Base-by-base conservation (phyloP, 2,329 filamentous ascomycete species). In the Escovopsis sp. region DNA sequence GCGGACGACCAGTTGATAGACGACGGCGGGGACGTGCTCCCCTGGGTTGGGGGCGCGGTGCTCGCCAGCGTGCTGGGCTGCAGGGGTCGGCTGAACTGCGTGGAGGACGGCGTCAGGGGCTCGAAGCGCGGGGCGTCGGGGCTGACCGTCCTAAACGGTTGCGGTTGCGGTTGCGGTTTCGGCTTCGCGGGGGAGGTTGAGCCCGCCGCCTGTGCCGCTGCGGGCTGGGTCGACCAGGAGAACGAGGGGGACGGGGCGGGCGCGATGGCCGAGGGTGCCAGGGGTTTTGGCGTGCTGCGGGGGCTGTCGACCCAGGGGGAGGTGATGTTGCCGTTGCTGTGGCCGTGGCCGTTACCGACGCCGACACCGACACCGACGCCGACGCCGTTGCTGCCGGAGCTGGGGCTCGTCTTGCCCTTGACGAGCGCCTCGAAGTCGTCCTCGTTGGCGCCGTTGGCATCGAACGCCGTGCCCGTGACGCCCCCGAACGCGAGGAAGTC, bases 341-440 rank as follows among this genome's bases (percentile, higher is more conserved):
- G 15, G 39, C 36, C 3, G 39, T 57, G 3, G 53, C 55, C 4
- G 60, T 54, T 2, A 57, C 49, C 10, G 62, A 55, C 15, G 15
- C 15, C 2, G 15, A 15, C 15, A 15, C 15, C 15, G 15, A 15
- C 15, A 15, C 15, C 15, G 15, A 15, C 15, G 15, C 15, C 15
- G 15, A 15, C 15, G 28, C 33, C 23, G n/a, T 38, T 36, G 53
- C 67, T 59, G 1, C 66, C 56, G 33, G 62, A 63, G 11, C 47
- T 47, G 18, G 54, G 53, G 44, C 55, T 60, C 26, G 55, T 51
- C 18, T 60, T 62, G 8, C 89, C 89, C 54, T 93, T 86, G 41
- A 98, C 88, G 3, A 98, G 75, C 2, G 76, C 76, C 58, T 94
- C 88, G 55, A 96, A 98, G 55, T 93, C 86, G 45, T 82, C 75